phyloP scores from a whole-genome alignment of 176 grass and related monocot genomes.

The Poa pratensis region DNA sequence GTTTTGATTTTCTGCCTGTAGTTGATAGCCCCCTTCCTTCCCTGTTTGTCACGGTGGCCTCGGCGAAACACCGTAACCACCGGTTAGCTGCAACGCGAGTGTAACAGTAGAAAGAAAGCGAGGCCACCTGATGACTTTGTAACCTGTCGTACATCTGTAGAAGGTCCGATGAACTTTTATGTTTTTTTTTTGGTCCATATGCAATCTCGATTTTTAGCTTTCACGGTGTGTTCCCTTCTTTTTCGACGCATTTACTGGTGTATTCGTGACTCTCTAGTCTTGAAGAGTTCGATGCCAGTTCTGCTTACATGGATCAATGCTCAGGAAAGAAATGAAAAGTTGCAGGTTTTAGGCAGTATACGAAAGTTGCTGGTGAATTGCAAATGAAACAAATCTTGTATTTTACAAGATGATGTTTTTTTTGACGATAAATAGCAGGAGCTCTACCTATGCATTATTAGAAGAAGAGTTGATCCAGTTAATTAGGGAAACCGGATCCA shows the following conservation, averaged over 20 bases:
- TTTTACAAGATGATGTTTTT: not conserved
- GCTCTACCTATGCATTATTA: too few relatives aligned
- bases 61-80: too few relatives aligned
- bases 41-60: too few relatives aligned
- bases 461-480: too few relatives aligned
- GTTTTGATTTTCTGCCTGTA: constrained; percentile 38
- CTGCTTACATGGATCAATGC: too few relatives aligned
- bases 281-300: too few relatives aligned
- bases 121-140: constrained; percentile 40
- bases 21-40: constrained; percentile 20
- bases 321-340: not conserved
- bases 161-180: constrained; percentile 31
- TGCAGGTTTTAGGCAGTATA: not conserved
- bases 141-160: constrained; percentile 42
- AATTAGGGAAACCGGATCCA: too few relatives aligned
- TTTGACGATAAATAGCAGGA: too few relatives aligned
- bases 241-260: too few relatives aligned
- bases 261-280: too few relatives aligned
- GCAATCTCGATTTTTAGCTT: not conserved
- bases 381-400: not conserved
- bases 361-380: not conserved
- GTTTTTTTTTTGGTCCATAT: not conserved
- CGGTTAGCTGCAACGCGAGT: constrained; percentile 42
- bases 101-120: constrained; percentile 56
- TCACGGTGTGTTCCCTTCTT: not conserved